A percentile compares a stretch with the other conserved stretches of the same genome.
phyloP scores from a whole-genome alignment of 192 early-diverging fungal species.

The Gigaspora rosea region DNA sequence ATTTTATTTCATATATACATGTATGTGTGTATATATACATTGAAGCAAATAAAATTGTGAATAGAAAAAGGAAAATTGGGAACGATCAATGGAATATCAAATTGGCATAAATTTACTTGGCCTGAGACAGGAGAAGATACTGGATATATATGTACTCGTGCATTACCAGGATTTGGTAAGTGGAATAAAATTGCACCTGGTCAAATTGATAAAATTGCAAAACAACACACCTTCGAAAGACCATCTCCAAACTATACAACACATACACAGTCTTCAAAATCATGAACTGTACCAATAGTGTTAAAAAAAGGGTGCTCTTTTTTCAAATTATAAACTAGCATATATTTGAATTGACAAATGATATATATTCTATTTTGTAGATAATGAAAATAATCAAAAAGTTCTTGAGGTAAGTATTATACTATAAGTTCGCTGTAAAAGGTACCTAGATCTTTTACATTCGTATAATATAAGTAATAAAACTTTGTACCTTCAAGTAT shows the following conservation, averaged over 20 bases:
- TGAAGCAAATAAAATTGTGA: neutral
- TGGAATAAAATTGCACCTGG: neutral
- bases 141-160: neutral
- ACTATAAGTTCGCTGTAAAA: too few species aligned
- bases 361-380: too few species aligned
- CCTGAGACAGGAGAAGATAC: neutral
- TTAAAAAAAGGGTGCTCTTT: too few species aligned
- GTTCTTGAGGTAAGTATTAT: too few species aligned
- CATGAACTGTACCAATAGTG: neutral
- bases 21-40: too few species aligned
- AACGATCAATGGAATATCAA: neutral
- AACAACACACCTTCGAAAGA: neutral
- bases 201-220: constrained; percentile 8
- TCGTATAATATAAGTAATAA: too few species aligned
- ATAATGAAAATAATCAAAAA: too few species aligned
- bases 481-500: too few species aligned
- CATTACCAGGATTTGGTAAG: neutral
- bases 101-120: neutral
- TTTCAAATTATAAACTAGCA: too few species aligned
- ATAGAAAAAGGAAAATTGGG: neutral
- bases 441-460: too few species aligned
- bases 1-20: neutral
- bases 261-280: neutral
- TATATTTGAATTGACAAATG: too few species aligned
- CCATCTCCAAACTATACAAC: neutral